phyloP scores from a whole-genome alignment of 148 eudicot genomes.

The Talinum fruticosum region DNA sequence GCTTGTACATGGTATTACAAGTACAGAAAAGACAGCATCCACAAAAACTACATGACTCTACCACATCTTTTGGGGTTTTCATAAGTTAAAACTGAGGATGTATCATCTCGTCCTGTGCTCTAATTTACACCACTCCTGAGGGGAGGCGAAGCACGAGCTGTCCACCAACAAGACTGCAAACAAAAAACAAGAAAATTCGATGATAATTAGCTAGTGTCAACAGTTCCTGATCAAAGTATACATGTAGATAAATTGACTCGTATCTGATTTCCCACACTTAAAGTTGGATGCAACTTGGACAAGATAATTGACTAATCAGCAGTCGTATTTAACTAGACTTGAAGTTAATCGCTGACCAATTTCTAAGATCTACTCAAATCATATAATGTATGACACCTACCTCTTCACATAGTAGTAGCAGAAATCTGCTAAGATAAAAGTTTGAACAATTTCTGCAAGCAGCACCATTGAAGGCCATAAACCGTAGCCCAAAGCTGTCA shows the following conservation, averaged over 20 bases:
- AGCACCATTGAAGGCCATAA: slow-evolving; percentile 47
- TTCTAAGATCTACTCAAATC: background rate
- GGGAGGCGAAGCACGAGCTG: slow-evolving; percentile 48
- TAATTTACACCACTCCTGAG: slow-evolving; percentile 39
- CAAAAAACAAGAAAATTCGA: background rate
- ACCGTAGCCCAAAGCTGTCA: slow-evolving; percentile 46
- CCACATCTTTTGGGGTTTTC: background rate
- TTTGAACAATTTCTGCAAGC: slow-evolving; percentile 44
- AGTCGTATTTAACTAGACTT: background rate
- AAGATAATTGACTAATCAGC: no score
- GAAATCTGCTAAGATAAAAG: slow-evolving; percentile 47
- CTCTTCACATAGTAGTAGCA: slow-evolving; percentile 48
- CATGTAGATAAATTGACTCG: no score
- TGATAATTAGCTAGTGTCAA: background rate
- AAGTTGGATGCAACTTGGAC: no score
- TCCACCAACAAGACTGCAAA: slow-evolving; percentile 42
- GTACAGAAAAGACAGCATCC: background rate
- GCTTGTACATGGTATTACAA: slow-evolving; percentile 12
- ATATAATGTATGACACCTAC: slow-evolving; percentile 12
- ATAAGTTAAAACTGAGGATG: slow-evolving; percentile 13
- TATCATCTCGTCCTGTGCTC: slow-evolving; percentile 6
- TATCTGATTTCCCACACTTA: no score
- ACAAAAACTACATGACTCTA: slow-evolving; percentile 7
- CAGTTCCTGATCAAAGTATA: no score
- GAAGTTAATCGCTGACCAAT: background rate